A percentile compares a stretch with the other conserved stretches of the same genome.
These are phyloP conservation scores for Crotalaria pallida DNA, from an alignment of 306 rosid species.

Conservation along the genomic window DNA sequence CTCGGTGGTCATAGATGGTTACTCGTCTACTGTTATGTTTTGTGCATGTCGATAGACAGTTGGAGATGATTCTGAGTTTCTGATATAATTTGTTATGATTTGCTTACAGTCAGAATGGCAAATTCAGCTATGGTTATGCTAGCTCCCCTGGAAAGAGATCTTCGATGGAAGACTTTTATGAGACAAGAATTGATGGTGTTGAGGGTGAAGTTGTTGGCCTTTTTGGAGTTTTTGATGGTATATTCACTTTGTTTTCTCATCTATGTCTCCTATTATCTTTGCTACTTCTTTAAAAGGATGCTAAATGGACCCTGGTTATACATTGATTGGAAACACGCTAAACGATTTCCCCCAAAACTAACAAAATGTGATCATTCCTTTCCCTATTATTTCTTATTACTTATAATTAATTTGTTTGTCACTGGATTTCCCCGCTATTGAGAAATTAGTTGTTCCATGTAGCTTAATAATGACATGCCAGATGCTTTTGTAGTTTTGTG, in stretches of 20 bases:
- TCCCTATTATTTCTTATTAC: not conserved
- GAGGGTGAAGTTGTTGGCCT: slow-evolving; percentile 94
- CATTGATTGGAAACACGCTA: not conserved
- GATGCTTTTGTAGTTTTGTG: not conserved
- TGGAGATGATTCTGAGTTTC: slow-evolving; percentile 19
- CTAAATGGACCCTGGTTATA: not conserved
- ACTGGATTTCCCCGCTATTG: slow-evolving; percentile 7
- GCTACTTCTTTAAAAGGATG: slow-evolving; percentile 2
- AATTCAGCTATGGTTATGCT: slow-evolving; percentile 96
- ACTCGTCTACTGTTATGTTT: not conserved
- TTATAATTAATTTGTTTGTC: not conserved
- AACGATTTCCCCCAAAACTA: not conserved
- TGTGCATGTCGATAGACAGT: not conserved
- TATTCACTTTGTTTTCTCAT: slow-evolving; percentile 1
- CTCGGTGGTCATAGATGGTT: not conserved
- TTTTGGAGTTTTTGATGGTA: slow-evolving; percentile 97
- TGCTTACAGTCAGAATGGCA: slow-evolving; percentile 83
- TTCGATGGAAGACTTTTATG: slow-evolving; percentile 97
- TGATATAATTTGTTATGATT: slow-evolving; percentile 20
- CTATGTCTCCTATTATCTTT: not conserved
- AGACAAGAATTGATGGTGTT: slow-evolving; percentile 94
- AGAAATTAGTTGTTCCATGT: slow-evolving; percentile 14
- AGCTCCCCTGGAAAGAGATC: slow-evolving; percentile 98
- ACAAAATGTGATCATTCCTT: not conserved
- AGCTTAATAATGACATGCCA: no score